Base-by-base conservation (phyloP, 2,329 filamentous ascomycete species). In the Alternaria atra region DNA sequence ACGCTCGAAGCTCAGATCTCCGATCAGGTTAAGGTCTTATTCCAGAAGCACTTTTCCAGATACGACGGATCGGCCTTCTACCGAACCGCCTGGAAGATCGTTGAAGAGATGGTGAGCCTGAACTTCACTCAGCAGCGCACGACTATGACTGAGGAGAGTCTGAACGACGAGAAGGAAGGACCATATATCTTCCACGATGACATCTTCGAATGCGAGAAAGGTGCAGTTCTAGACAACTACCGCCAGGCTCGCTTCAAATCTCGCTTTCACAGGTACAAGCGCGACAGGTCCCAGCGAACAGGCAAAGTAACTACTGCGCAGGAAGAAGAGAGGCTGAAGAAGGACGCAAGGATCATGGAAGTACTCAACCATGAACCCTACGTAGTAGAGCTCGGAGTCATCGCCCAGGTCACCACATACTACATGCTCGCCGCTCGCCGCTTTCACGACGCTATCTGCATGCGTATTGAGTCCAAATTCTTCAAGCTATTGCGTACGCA, bases 351-450 rank as follows among this genome's bases (percentile, higher is more conserved):
- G 2, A 69, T 68, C 43, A 64, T 61, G 6, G 34, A 42, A 1
- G 48, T 74, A 27, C 79, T 92, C 10, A 84, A 84, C 0, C 73
- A 80, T 0, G 90, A 93, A 67, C 80, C 82, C 0, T 92, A 87
- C 66, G 73, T 81, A 1, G 76, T 79, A 0, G 90, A 92, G 70
- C 76, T 93, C 0, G 81, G 84, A 8, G 86, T 90, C 0, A 85
- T 90, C 0, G 83, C 88, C 0, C 87, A 87, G 4, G 84, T 91
- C 44, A 82, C 89, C 0, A 89, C 86, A 0, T 93, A 93, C 74
- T 93, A 93, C 71, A 83, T 86, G 47, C 85, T 90, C 5, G 90
- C 91, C 0, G 85, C 87, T 0, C 79, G 83, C 34, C 85, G 90
- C 1, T 90, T 92, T 67, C 82, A 87, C 0, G 90, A 93, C 29